phyloP scores from a whole-genome alignment of 495 filamentous ascomycete species.

The Aspergillus olivimuriae region DNA sequence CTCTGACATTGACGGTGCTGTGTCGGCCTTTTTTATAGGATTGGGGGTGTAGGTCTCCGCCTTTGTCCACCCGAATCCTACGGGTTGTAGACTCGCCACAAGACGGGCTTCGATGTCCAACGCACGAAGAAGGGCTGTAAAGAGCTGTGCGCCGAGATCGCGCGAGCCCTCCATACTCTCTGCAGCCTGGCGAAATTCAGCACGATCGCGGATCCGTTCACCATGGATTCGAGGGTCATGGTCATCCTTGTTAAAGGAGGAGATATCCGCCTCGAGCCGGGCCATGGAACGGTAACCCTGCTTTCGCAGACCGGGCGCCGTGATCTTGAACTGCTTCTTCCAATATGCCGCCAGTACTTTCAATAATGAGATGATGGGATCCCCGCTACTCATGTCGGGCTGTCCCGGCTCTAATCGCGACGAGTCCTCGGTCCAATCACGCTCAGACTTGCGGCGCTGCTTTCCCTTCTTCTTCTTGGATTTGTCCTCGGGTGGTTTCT shows the following conservation, averaged over 20 bases:
- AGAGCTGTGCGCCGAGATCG: slow-evolving; percentile 84
- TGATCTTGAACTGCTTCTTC: slow-evolving; percentile 76
- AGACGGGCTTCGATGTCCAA: slow-evolving; percentile 74
- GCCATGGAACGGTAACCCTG: slow-evolving; percentile 73
- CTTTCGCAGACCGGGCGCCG: slow-evolving; percentile 77
- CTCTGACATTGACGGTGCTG: slow-evolving; percentile 6
- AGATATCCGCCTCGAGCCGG: slow-evolving; percentile 58
- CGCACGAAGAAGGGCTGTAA: slow-evolving; percentile 80
- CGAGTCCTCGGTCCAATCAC: slow-evolving; percentile 71
- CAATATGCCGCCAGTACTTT: slow-evolving; percentile 74
- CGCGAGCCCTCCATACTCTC: slow-evolving; percentile 72
- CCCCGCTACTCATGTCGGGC: slow-evolving; percentile 69
- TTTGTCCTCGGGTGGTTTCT: slow-evolving; percentile 25
- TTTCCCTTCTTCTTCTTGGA: slow-evolving; percentile 39
- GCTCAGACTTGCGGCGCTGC: slow-evolving; percentile 36
- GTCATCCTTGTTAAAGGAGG: slow-evolving; percentile 53
- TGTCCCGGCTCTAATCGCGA: slow-evolving; percentile 61
- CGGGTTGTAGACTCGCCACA: slow-evolving; percentile 76
- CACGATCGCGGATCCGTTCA: slow-evolving; percentile 59
- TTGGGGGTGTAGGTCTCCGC: slow-evolving; percentile 53
- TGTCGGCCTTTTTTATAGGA: slow-evolving; percentile 37
- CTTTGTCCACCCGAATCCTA: slow-evolving; percentile 90
- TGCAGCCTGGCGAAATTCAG: slow-evolving; percentile 63
- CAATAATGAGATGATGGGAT: slow-evolving; percentile 76
- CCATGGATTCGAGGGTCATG: slow-evolving; percentile 61